phyloP scores from a whole-genome alignment of 2,329 filamentous ascomycete species.

The Chaetomium sp. region DNA sequence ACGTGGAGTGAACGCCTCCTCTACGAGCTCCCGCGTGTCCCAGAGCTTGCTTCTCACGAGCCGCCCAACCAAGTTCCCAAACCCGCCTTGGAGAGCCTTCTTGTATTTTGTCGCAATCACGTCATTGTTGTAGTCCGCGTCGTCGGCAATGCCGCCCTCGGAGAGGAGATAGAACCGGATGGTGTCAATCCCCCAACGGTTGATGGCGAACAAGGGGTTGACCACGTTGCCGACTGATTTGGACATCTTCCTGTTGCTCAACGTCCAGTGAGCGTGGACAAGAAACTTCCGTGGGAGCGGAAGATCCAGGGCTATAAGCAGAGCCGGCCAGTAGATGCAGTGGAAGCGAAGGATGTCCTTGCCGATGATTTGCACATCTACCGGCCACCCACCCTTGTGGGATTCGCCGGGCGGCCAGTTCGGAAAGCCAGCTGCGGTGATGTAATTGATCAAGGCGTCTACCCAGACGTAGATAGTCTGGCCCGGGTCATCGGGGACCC shows the following conservation, averaged over 20 bases:
- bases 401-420: slow-evolving; percentile 61
- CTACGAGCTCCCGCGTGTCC: slow-evolving; percentile 57
- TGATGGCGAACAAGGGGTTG: slow-evolving; percentile 84
- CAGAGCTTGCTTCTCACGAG: slow-evolving; percentile 63
- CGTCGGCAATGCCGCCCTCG: slow-evolving; percentile 68
- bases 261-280: slow-evolving; percentile 92
- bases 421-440: slow-evolving; percentile 82
- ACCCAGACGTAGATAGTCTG: slow-evolving; percentile 99
- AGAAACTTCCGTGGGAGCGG: slow-evolving; percentile 73
- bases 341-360: slow-evolving; percentile 98
- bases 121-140: slow-evolving; percentile 79
- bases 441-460: slow-evolving; percentile 90
- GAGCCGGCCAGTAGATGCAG: slow-evolving; percentile 95
- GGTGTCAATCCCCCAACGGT: slow-evolving; percentile 79
- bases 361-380: slow-evolving; percentile 84
- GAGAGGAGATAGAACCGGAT: slow-evolving; percentile 85
- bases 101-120: slow-evolving; percentile 71
- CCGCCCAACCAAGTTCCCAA: slow-evolving; percentile 75
- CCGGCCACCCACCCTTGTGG: slow-evolving; percentile 69
- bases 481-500: slow-evolving; percentile 71
- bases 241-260: slow-evolving; percentile 89
- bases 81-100: slow-evolving; percentile 65
- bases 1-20: slow-evolving; percentile 22
- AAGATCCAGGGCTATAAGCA: slow-evolving; percentile 81
- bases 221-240: slow-evolving; percentile 94